These are phyloP conservation scores for Phoenix roebelenii DNA, from an alignment of 176 grass and related monocot species.

Conservation along the genomic window DNA sequence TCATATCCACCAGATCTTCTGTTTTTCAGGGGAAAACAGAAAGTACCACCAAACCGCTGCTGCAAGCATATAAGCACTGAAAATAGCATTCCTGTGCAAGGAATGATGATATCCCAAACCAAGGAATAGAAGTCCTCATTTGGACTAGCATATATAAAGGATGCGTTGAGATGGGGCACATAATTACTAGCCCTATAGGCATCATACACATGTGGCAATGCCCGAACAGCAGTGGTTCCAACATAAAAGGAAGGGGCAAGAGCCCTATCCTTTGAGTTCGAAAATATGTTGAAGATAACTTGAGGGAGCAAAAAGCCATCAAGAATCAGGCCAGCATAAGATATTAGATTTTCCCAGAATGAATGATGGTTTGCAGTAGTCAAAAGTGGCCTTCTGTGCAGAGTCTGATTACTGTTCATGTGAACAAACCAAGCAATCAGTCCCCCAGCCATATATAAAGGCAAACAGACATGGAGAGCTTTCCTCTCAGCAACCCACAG, in stretches of 20 bases:
- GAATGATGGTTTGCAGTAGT: conserved; percentile 15
- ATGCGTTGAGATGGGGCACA: conserved; percentile 26
- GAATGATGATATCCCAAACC: conserved; percentile 61
- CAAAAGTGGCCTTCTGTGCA: conserved; percentile 16
- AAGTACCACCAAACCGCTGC: conserved; percentile 54
- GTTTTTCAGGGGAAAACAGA: conserved; percentile 39
- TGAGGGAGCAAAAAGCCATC: conserved; percentile 84
- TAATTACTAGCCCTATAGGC: conserved; percentile 38
- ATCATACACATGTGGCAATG: conserved; percentile 63
- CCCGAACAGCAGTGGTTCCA: conserved; percentile 48
- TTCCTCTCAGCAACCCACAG: conserved; percentile 74
- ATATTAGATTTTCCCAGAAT: conserved; percentile 51
- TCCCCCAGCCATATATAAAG: conserved; percentile 69
- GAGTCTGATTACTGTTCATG: conserved; percentile 21
- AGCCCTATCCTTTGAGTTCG: conserved; percentile 45
- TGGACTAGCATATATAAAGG: conserved; percentile 51
- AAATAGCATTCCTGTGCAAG: conserved; percentile 40
- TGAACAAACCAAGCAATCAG: conserved; percentile 41
- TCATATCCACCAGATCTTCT: conserved; percentile 40
- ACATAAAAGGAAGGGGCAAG: conserved; percentile 55
- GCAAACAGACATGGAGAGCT: conserved; percentile 55
- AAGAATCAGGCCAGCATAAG: conserved; percentile 53
- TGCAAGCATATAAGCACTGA: conserved; percentile 41
- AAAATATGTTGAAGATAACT: conserved; percentile 53
- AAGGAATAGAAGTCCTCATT: conserved; percentile 55